Base-by-base conservation (phyloP, 495 filamentous ascomycete genomes). In the Xylaria castorea region DNA sequence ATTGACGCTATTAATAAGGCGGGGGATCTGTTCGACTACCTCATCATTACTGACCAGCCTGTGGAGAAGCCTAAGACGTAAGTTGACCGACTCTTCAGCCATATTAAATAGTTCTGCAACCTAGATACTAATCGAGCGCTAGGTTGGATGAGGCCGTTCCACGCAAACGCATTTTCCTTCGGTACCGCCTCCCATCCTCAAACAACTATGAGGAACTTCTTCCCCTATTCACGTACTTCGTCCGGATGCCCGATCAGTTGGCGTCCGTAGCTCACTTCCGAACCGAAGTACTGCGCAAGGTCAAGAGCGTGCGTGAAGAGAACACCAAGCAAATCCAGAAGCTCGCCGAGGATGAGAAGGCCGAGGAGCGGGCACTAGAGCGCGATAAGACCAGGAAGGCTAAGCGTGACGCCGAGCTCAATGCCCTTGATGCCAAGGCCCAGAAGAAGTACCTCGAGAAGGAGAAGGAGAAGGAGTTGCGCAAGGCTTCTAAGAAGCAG, bases 381-480 rank as follows among this genome's bases (percentile, higher is more conserved):
- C 88, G 89, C 22, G 96, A 98, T 81, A 93, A 92, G 87, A 83
- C 88, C 76, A 97, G 94, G 87, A 98, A 97, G 86, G 89, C 94
- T 76, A 94, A 97, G 87, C 87, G 96, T n/a, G 96, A 99, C 78
- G 86, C 88, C 63, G 86, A 91, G 83, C 83, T 99, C 66, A 92
- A 91, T 77, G 87, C 89, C 11, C 89, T 99, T 85, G 94, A 89
- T 73, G 95, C 95, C 25, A 95, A 97, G 75, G 94, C 96, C 77
- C 96, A 98, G 88, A 92, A 93, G 84, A 97, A 95, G 85, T 98
- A 91, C 80, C 85, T 99, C 66, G 97, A 98, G 71, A 92, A 91
- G 80, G 96, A 99, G 87, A 87, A 88, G 74, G 92, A 96, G 80
- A 93, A 92, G 87, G 93, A 92, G 78, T 80, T 90, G 76, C 91